Conservation (phyloP, 2,329 filamentous ascomycete species). For the Colletotrichum siamense region DNA sequence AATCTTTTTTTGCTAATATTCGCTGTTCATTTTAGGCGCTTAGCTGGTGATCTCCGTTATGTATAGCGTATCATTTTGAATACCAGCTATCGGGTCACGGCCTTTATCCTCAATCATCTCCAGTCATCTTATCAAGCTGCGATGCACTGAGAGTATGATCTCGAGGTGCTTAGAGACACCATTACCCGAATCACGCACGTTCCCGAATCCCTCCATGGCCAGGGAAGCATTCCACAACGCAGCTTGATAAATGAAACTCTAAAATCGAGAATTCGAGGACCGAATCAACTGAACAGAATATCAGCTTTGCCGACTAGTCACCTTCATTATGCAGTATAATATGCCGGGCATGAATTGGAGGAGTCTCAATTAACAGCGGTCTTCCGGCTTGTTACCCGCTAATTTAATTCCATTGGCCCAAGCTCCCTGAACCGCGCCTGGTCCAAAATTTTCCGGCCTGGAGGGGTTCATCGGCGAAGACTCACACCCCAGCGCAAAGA, state of each 20-base stretch:
- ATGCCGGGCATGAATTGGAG: background rate
- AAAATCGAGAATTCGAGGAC: background rate
- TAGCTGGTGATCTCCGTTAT: background rate
- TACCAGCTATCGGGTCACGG: background rate
- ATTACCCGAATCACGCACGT: background rate
- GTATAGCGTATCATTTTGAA: background rate
- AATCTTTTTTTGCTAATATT: background rate
- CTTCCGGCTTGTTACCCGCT: background rate
- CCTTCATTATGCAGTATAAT: background rate
- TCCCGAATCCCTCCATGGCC: background rate
- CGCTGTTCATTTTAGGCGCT: background rate
- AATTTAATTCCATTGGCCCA: background rate
- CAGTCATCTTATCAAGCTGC: fast-evolving
- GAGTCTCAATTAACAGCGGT: background rate
- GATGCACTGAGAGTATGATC: background rate
- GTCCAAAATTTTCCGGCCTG: background rate
- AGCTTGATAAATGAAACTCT: background rate
- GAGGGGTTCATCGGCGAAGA: background rate
- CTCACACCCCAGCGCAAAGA: background rate
- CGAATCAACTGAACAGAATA: background rate
- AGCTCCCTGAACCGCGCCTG: background rate
- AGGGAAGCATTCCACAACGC: background rate
- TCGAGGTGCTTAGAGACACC: background rate
- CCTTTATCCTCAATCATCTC: fast-evolving
- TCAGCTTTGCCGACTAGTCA: background rate